Conservation (phyloP, 2,329 filamentous ascomycete species). For the Clarireedia homoeocarpa region DNA sequence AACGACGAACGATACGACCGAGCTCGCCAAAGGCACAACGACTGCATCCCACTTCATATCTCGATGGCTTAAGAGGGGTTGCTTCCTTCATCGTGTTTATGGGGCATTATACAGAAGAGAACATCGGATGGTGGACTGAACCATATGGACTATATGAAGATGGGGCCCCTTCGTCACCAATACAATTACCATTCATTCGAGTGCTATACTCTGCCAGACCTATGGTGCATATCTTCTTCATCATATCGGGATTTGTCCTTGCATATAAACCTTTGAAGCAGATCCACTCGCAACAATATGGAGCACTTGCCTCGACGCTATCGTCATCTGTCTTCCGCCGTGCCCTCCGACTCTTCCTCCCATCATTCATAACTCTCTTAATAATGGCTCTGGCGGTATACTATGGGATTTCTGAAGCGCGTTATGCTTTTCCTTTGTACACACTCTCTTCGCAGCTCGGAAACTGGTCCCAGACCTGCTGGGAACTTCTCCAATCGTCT, state of each 20-base stretch:
- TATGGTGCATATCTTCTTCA: constrained; percentile 45
- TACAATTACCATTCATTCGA: constrained; percentile 39
- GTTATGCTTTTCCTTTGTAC: constrained; percentile 33
- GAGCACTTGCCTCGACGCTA: constrained; percentile 33
- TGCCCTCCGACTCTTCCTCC: constrained; percentile 39
- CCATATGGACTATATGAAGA: constrained; percentile 28
- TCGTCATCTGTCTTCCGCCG: constrained; percentile 41
- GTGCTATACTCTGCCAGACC: constrained; percentile 38
- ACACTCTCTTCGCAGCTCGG: constrained; percentile 33
- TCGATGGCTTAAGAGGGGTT: constrained; percentile 43
- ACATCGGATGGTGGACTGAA: constrained; percentile 32
- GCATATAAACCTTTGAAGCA: constrained; percentile 37
- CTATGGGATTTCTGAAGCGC: constrained; percentile 38
- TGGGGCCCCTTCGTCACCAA: constrained; percentile 30
- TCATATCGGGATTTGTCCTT: constrained; percentile 43
- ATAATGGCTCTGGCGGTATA: constrained; percentile 38
- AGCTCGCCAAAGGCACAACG: constrained; percentile 17
- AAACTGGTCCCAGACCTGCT: constrained; percentile 35
- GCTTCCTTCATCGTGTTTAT: constrained; percentile 41
- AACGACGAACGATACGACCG: constrained; percentile 25
- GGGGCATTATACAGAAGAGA: constrained; percentile 37
- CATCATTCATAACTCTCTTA: constrained; percentile 37
- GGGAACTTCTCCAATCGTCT: constrained; percentile 24
- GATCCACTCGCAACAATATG: constrained; percentile 33
- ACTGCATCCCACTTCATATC: constrained; percentile 34